Conservation (phyloP, 768 basidiomycete species). For the Phlegmacium glaucopus region DNA sequence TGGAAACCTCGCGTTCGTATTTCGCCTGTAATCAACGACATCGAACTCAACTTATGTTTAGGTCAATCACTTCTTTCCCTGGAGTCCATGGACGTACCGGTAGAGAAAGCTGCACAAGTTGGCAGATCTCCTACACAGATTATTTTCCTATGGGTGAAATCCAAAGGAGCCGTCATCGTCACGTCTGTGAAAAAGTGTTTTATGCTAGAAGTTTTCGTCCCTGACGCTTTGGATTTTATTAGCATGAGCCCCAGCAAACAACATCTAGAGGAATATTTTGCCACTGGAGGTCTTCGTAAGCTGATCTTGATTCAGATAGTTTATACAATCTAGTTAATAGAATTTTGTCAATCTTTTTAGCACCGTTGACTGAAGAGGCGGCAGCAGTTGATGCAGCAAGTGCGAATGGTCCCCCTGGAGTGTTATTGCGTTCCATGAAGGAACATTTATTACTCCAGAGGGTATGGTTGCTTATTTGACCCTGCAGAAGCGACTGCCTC, state of each 20-base stretch:
- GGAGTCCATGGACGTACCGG: conserved; percentile 61
- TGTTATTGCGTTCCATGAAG: no score
- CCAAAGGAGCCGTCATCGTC: conserved; percentile 65
- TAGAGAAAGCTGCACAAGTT: conserved; percentile 49
- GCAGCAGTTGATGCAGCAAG: conserved; percentile 63
- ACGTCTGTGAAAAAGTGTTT: conserved; percentile 42
- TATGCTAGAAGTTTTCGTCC: background rate
- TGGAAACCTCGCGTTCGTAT: conserved; percentile 55
- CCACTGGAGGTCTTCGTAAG: conserved; percentile 50
- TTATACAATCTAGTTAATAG: no score
- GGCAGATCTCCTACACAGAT: conserved; percentile 63
- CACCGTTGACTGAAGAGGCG: conserved; percentile 49
- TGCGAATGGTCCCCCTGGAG: conserved; percentile 49
- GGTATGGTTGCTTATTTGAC: no score
- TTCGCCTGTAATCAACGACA: conserved; percentile 7
- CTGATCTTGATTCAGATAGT: no score
- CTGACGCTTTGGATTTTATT: background rate
- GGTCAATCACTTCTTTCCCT: conserved; percentile 56
- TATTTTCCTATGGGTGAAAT: conserved; percentile 64
- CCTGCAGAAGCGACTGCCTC: no score
- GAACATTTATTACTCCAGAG: no score
- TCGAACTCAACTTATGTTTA: no score
- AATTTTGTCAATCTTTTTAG: no score
- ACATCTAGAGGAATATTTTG: conserved; percentile 66
- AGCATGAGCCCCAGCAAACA: conserved; percentile 61